phyloP scores from a whole-genome alignment of 2,329 filamentous ascomycete genomes.

The Chrysosporium keratinophilum region DNA sequence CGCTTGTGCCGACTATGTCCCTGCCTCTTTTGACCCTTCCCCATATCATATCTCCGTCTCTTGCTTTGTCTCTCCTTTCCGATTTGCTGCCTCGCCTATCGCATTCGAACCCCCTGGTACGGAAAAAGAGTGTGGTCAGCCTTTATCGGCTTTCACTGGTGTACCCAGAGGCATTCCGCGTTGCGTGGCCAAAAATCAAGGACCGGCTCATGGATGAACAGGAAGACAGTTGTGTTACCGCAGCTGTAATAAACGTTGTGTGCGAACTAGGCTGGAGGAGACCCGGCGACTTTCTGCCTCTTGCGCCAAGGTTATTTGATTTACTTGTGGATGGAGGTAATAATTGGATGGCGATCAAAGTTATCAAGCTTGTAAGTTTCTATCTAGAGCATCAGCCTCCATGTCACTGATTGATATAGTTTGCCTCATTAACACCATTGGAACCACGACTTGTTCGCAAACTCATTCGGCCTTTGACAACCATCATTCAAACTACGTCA shows the following conservation, averaged over 20 bases:
- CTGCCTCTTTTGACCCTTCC: constrained; percentile 84
- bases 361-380: constrained; percentile 78
- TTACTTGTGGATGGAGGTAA: constrained; percentile 84
- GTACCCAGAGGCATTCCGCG: constrained; percentile 86
- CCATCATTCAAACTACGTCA: constrained; percentile 84
- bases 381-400: background rate
- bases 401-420: constrained; percentile 44
- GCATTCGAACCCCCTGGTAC: constrained; percentile 72
- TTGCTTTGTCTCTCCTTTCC: constrained; percentile 78
- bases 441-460: constrained; percentile 89
- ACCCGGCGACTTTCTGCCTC: constrained; percentile 82
- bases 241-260: constrained; percentile 91
- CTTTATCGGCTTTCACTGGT: constrained; percentile 87
- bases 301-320: constrained; percentile 86
- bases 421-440: constrained; percentile 84
- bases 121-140: constrained; percentile 94
- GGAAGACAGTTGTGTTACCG: constrained; percentile 86
- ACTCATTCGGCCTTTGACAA: constrained; percentile 77
- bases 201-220: constrained; percentile 80
- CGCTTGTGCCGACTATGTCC: constrained; percentile 63
- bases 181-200: constrained; percentile 96
- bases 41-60: constrained; percentile 83
- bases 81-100: constrained; percentile 78
- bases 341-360: constrained; percentile 99
- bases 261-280: constrained; percentile 92